Conservation (phyloP, 2,329 filamentous ascomycete species). For the Nannizziopsis barbatae region DNA sequence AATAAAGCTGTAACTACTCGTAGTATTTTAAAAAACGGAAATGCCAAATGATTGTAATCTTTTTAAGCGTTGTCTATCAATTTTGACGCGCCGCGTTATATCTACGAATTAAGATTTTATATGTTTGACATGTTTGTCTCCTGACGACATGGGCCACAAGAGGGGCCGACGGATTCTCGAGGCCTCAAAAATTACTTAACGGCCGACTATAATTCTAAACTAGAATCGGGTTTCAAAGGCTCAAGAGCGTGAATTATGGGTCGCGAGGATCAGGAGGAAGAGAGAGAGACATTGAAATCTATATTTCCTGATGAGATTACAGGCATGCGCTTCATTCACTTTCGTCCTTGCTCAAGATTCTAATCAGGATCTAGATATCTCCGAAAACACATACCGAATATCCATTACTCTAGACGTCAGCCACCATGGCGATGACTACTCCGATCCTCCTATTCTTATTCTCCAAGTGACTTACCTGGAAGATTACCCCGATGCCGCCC, state of each 20-base stretch:
- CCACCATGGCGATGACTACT: slow-evolving; percentile 51
- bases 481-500: slow-evolving; percentile 78
- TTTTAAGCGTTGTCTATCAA: no score
- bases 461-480: slow-evolving; percentile 84
- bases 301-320: slow-evolving; percentile 98
- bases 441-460: slow-evolving; percentile 57
- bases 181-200: background rate
- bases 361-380: slow-evolving; percentile 54
- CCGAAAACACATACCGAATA: slow-evolving; percentile 79
- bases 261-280: slow-evolving; percentile 81
- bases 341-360: slow-evolving; percentile 15
- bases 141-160: slow-evolving; percentile 1
- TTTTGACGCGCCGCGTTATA: no score
- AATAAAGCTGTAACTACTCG: no score
- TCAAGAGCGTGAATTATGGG: slow-evolving; percentile 30
- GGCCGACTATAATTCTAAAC: background rate
- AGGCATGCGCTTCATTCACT: slow-evolving; percentile 43
- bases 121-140: slow-evolving; percentile 7
- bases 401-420: slow-evolving; percentile 69
- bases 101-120: background rate
- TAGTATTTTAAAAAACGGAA: no score
- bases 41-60: no score
- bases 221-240: background rate
- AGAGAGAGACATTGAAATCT: slow-evolving; percentile 93
- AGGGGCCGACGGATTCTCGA: background rate